Evolutionary conservation across 1,139 yeast genomes (phyloP), one percentile per base, ranked within the genome.

Genomic region (Zygosaccharomyces sapae): DNA sequence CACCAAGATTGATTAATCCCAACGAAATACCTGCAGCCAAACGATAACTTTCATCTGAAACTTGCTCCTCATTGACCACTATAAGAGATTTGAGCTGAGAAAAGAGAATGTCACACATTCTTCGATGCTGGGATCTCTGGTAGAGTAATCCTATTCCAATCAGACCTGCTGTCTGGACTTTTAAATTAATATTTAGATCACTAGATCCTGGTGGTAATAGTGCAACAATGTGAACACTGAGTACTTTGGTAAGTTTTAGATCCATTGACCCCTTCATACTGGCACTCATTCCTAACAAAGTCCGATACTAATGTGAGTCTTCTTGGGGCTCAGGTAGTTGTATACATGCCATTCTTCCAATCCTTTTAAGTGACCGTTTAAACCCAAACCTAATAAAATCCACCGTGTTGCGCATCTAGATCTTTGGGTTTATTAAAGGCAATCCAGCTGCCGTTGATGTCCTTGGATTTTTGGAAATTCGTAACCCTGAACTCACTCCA

Each of bases 281-380:
- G 0, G 97, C 96, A 10, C 97, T 82, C 88, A 92, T 84, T 1
- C 99, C 99, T 25, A 94, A 70, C 30, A 94, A 38, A 92, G 70
- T 0, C 97, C 97, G 34, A 89, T 83, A 65, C 96, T 86, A 0
- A 96, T 87, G 44, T 79, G 77, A 2, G 85, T 80, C 61, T 87
- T 92, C 58, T 94, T 90, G 0, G 96, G 95, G 0, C 96, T 96
- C 45, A 94, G 70, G 55, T 89, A 90, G 60, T 92, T 90, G 65
- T 89, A 94, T 29, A 94, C 86, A 62, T 90, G 96, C 97, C 98
- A 94, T 63, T 92, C 97, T 60, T 94, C 97, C 29, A 94, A 70
- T 40, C 75, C 75, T 53, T 79, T 82, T 55, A 94, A 69, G 63
- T 90, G 96, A 0, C 97, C 97, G 68, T 88, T 88, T 38, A 94